phyloP scores from a whole-genome alignment of 345 rosid species.

The Eucalyptus victrix region DNA sequence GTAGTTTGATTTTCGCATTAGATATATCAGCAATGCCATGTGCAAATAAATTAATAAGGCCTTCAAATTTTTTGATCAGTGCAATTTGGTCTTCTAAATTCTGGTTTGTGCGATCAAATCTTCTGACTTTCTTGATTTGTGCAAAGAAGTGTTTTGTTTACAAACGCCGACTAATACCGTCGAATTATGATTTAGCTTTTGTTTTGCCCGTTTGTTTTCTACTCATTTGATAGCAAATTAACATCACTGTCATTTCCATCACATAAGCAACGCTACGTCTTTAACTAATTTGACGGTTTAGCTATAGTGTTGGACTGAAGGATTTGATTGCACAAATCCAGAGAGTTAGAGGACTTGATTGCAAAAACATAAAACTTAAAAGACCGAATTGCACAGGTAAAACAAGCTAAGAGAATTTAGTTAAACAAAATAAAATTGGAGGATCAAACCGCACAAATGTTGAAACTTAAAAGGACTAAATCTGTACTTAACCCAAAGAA shows the following conservation, averaged over 20 bases:
- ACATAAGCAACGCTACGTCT: not conserved
- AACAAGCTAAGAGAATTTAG: not conserved
- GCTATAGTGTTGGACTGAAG: not conserved
- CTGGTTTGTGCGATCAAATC: not conserved
- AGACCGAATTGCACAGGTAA: not conserved
- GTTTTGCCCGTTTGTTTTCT: not conserved
- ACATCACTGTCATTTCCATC: not conserved
- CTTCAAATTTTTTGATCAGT: not conserved
- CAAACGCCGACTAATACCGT: accelerated
- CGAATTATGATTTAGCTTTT: not conserved
- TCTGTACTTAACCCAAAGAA: not conserved
- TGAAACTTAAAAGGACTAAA: not conserved
- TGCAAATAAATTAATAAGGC: not conserved
- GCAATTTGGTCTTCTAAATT: not conserved
- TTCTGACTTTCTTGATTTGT: not conserved
- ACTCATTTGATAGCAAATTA: not conserved
- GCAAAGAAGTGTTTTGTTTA: not conserved
- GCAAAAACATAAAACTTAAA: not conserved
- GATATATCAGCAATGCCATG: not conserved
- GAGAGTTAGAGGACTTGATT: not conserved
- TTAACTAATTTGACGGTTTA: not conserved
- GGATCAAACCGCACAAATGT: not conserved
- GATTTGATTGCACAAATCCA: not conserved
- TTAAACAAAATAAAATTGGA: not conserved
- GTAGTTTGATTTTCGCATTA: not conserved